Percentiles rank a stretch among this genome's conserved stretches.
phyloP scores from a whole-genome alignment of 192 early-diverging fungal species.

The Rhizophagus clarus region DNA sequence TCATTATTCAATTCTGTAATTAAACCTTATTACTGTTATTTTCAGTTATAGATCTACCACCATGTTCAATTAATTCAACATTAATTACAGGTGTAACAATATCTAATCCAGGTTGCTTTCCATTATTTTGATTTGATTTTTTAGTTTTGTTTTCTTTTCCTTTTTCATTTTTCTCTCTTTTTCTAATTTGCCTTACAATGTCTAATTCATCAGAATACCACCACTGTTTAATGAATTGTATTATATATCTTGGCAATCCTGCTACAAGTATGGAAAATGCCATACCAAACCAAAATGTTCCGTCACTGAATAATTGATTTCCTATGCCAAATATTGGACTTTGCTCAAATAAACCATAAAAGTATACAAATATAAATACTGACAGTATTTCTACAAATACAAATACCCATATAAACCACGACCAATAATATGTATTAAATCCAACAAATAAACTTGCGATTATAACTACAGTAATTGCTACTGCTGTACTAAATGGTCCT shows the following conservation, averaged over 20 bases:
- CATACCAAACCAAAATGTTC: slow-evolving; percentile 76
- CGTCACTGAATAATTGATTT: slow-evolving; percentile 59
- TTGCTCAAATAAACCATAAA: slow-evolving; percentile 60
- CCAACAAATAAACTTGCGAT: slow-evolving; percentile 80
- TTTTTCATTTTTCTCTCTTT: slow-evolving; percentile 30
- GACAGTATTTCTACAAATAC: slow-evolving; percentile 68
- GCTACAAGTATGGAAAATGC: slow-evolving; percentile 69
- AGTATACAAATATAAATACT: slow-evolving; percentile 66
- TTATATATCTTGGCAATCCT: slow-evolving; percentile 69
- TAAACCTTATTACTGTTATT: not conserved
- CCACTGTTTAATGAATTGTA: slow-evolving; percentile 68
- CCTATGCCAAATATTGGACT: slow-evolving; percentile 74
- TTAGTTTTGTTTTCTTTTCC: not conserved
- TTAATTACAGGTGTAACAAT: not conserved
- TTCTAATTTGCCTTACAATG: slow-evolving; percentile 60
- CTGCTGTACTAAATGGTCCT: slow-evolving; percentile 71
- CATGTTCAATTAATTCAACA: not conserved
- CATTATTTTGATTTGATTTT: not conserved
- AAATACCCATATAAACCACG: slow-evolving; percentile 69
- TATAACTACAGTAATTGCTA: slow-evolving; percentile 78
- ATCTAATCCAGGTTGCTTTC: not conserved
- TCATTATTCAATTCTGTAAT: too few relatives aligned
- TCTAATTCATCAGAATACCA: slow-evolving; percentile 68
- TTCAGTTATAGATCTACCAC: not conserved
- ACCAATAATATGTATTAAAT: slow-evolving; percentile 85